Percentiles rank a stretch among this genome's conserved stretches.
phyloP scores from a whole-genome alignment of 2,329 filamentous ascomycete species.

The Helotiales sp. region DNA sequence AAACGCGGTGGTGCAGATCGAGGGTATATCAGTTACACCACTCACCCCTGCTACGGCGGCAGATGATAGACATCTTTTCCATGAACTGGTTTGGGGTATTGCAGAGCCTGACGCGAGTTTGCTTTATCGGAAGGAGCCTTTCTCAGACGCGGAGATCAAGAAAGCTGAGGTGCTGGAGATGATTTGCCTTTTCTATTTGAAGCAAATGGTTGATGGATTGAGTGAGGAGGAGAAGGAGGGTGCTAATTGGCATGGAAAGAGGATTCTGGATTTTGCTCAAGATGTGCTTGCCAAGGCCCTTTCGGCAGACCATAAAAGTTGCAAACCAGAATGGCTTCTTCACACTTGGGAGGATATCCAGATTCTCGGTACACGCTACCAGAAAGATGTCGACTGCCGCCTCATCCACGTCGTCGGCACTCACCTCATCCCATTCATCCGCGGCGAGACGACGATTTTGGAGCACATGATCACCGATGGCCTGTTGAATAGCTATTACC shows the following conservation, averaged over 20 bases:
- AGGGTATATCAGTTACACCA: constrained; percentile 22
- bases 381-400: constrained; percentile 15
- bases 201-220: constrained; percentile 1
- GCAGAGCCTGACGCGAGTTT: constrained; percentile 20
- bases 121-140: constrained; percentile 6
- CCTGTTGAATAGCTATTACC: constrained; percentile 24
- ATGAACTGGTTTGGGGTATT: constrained; percentile 19
- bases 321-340: constrained; percentile 20
- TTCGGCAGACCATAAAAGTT: constrained; percentile 13
- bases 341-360: constrained; percentile 8
- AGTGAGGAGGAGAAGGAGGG: background rate
- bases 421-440: constrained; percentile 20
- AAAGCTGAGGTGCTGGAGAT: constrained; percentile 16
- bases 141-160: constrained; percentile 8
- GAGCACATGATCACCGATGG: constrained; percentile 25
- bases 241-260: constrained; percentile 11
- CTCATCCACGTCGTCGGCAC: constrained; percentile 22
- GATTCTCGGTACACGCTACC: constrained; percentile 6
- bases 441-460: constrained; percentile 22
- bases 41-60: constrained; percentile 21
- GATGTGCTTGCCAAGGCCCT: constrained; percentile 15
- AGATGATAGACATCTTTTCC: constrained; percentile 26
- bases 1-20: constrained; percentile 23
- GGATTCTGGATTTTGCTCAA: constrained; percentile 9
- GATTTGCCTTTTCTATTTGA: constrained; percentile 13